Percentiles rank a stretch among this genome's conserved stretches.
Evolutionary conservation across 345 rosid genomes (phyloP).

Genomic region (Populus nigra): DNA sequence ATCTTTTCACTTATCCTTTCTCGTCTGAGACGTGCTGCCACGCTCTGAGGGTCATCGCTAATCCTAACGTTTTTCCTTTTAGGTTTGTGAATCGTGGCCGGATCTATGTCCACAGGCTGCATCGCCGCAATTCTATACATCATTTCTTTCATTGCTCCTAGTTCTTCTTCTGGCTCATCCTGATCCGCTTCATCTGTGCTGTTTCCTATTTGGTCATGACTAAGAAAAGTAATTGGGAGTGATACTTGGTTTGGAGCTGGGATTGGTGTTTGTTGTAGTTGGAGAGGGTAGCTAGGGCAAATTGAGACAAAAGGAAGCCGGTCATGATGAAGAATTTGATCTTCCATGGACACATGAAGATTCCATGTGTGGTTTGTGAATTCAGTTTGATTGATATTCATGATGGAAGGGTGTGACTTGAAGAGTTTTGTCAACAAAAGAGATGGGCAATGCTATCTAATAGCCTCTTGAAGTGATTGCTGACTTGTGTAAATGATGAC

Average conservation of each 20-base stretch:
- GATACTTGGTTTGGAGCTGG: constrained; percentile 9
- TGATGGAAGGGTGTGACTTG: constrained; percentile 10
- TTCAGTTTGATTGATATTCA: constrained; percentile 59
- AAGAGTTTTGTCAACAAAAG: neutral
- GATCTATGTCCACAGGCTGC: constrained; percentile 96
- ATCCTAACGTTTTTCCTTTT: constrained; percentile 81
- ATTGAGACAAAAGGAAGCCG: constrained; percentile 25
- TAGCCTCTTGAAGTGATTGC: constrained; percentile 16
- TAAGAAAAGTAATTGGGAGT: constrained; percentile 15
- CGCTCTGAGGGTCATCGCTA: constrained; percentile 95
- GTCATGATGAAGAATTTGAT: constrained; percentile 29
- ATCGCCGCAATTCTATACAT: constrained; percentile 91
- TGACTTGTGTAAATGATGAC: constrained; percentile 3
- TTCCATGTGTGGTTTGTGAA: constrained; percentile 49
- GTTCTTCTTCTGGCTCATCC: constrained; percentile 71
- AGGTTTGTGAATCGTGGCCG: constrained; percentile 68
- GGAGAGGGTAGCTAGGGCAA: constrained; percentile 30
- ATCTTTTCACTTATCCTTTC: constrained; percentile 94
- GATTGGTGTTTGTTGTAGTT: constrained; percentile 15
- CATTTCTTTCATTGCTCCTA: constrained; percentile 94
- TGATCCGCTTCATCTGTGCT: constrained; percentile 29
- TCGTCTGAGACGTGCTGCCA: constrained; percentile 86
- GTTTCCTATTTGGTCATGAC: constrained; percentile 17
- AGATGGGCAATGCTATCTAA: neutral
- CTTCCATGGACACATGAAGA: constrained; percentile 46